Evolutionary conservation across 225 moss, liverwort and hornwort species (phyloP), one percentile per base, ranked within the genome.

Genomic region (Neckera pumila): DNA sequence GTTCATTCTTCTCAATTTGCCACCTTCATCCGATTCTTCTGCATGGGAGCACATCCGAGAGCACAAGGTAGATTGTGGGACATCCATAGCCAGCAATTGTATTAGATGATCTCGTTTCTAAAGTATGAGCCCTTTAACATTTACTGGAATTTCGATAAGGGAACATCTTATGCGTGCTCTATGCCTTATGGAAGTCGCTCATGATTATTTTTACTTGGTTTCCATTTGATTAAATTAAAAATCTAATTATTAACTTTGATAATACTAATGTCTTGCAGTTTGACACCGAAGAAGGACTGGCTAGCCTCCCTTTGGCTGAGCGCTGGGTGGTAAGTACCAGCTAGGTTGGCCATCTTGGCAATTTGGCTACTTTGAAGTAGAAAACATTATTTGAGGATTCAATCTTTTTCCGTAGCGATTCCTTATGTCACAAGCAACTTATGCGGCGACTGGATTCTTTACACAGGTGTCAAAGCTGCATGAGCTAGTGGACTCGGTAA

Each of bases 391-490:
- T 66, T 72, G 26, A 80, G 80, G 31, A 80, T 49, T 54, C 27
- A 14, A 5, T 30, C 26, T 83, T 54, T 56, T 63, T 31, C 38
- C 72, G 20, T 40, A 59, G 27, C 17, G 43, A 74, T 21, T 67
- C 43, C 34, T 53, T 34, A 75, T 80, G 63, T 43, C 61, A 53
- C 49, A 47, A 85, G 45, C 30, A 84, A 65, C 43, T 82, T 51
- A 84, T 64, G 65, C 80, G 58, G 64, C 56, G 28, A 73, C 16
- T 56, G 63, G 42, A 79, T 72, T 69, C 27, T 61, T 65, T 27
- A 36, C n/a, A 42, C 91, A 97, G 96, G 93, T 97, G 81, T 91
- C 96, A 40, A 97, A 95, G 85, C 91, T 97, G 71, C 97, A 97
- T 91, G 79, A 92, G 49, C 91, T 97, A 73, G 92, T 97, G 88